Percentiles rank a stretch among this genome's conserved stretches.
phyloP scores from a whole-genome alignment of 1,284 basidiomycete species.

The Heterobasidion occidentale region DNA sequence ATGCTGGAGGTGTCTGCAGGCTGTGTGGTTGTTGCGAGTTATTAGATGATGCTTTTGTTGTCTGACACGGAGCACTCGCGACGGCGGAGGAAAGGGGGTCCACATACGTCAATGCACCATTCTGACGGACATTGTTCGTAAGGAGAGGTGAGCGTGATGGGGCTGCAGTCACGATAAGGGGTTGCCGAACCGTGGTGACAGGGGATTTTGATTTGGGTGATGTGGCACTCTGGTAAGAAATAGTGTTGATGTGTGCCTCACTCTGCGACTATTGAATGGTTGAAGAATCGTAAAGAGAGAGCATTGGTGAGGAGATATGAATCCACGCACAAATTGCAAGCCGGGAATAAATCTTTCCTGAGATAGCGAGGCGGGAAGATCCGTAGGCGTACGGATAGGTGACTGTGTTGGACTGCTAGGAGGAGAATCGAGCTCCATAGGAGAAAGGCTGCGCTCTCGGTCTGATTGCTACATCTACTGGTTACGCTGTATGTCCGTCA shows the following conservation, averaged over 20 bases:
- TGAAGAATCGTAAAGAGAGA: not conserved
- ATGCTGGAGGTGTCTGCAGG: not conserved
- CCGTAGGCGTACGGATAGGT: slow-evolving; percentile 1
- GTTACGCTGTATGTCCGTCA: slow-evolving; percentile 2
- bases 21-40: not conserved
- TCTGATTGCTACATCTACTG: slow-evolving; percentile 6
- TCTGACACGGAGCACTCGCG: not conserved
- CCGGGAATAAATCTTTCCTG: slow-evolving; percentile 2
- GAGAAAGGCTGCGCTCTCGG: slow-evolving; percentile 39
- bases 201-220: too few species aligned
- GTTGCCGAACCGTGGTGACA: too few species aligned
- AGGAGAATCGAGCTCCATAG: slow-evolving; percentile 49
- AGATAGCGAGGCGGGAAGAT: not conserved
- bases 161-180: too few species aligned
- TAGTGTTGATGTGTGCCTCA: not conserved
- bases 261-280: not conserved
- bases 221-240: not conserved
- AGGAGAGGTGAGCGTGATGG: too few species aligned
- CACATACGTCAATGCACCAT: too few species aligned
- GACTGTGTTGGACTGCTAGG: slow-evolving; percentile 25
- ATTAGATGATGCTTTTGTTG: not conserved
- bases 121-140: too few species aligned
- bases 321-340: not conserved
- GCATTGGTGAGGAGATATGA: not conserved
- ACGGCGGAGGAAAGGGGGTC: not conserved